phyloP scores from a whole-genome alignment of 345 rosid genomes.

The Noccaea bulbosa region DNA sequence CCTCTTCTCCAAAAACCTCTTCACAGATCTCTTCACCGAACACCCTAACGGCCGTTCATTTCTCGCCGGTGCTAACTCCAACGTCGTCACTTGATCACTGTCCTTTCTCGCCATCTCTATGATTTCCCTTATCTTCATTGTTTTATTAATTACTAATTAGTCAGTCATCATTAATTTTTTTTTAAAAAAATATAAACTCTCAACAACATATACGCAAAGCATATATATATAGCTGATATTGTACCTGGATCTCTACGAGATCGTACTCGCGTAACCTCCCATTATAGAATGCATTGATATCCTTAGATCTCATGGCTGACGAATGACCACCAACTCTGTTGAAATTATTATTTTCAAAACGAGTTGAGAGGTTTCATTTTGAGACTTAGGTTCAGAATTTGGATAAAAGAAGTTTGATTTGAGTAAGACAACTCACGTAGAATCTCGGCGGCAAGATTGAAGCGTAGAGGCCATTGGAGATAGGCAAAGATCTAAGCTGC shows the following conservation, averaged over 20 bases:
- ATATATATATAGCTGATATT: not conserved
- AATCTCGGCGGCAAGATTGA: conserved; percentile 26
- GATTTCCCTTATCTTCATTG: conserved; percentile 37
- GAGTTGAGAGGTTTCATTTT: not conserved
- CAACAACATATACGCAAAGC: not conserved
- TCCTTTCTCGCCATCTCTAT: conserved; percentile 41
- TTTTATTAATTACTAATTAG: not conserved
- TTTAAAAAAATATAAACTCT: too few species aligned
- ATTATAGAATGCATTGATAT: conserved; percentile 5
- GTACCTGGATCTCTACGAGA: conserved; percentile 41
- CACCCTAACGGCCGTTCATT: conserved; percentile 28
- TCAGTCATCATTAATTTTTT: too few species aligned
- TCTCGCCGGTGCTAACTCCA: conserved; percentile 29
- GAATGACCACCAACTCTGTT: conserved; percentile 14
- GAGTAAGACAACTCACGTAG: conserved; percentile 27
- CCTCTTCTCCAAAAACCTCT: conserved; percentile 45
- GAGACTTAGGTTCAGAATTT: not conserved
- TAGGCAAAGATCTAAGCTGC: conserved; percentile 40
- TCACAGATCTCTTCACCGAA: conserved; percentile 38
- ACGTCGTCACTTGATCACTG: conserved; percentile 25
- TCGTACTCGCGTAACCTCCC: conserved; percentile 20
- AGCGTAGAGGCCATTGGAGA: conserved; percentile 40
- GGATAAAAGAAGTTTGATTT: not conserved
- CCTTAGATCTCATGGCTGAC: not conserved
- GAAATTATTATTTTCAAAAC: not conserved